Base-by-base conservation (phyloP, 345 rosid species). In the Murraya paniculata region DNA sequence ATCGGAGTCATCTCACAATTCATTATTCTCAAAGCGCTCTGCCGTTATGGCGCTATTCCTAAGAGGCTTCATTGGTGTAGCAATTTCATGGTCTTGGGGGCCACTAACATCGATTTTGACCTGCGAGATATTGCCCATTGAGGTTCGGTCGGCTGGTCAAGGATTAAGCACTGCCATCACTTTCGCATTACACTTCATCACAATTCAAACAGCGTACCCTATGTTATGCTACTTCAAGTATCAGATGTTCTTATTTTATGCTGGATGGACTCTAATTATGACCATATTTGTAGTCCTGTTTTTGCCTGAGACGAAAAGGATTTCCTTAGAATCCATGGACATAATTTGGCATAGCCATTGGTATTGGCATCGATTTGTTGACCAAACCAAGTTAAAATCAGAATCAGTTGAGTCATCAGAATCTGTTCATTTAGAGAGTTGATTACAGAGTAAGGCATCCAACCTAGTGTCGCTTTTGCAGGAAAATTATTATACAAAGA, bases 11-110 rank as follows among this genome's bases (percentile, higher is more conserved):
- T 69, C 50, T 35, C 71, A 81, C 60, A 8, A 6, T n/a, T 53
- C 9, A 25, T 16, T n/a, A 0, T 76, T 84, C 24, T 76, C 87
- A 27, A 76, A 68, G 75, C 74, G 66, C 24, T 68, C 69, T 10
- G 87, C 80, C 2, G 38, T 75, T 1, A 9, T 75, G 13, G 82
- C 82, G 2, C 72, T 86, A 36, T 30, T 84, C 25, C 45, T 80
- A 28, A 45, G 66, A 18, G 80, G 82, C 76, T 31, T 65, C 79
- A 58, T 79, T 10, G 76, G 74, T 28, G 58, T 79, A 2, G 87
- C 73, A 2, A 84, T 72, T n/a, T 84, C 82, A 45, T 82, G 85
- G 79, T 86, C 87, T 0, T 84, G 89, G 89, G 89, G 85, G 27
- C 82, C 85, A 2, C 57, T 82, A 9, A 70, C 70, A 1, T 82